Evolutionary conservation across 2,329 filamentous ascomycete species (phyloP), one percentile per base, ranked within the genome.

Genomic region (Penicillium frequentans): DNA sequence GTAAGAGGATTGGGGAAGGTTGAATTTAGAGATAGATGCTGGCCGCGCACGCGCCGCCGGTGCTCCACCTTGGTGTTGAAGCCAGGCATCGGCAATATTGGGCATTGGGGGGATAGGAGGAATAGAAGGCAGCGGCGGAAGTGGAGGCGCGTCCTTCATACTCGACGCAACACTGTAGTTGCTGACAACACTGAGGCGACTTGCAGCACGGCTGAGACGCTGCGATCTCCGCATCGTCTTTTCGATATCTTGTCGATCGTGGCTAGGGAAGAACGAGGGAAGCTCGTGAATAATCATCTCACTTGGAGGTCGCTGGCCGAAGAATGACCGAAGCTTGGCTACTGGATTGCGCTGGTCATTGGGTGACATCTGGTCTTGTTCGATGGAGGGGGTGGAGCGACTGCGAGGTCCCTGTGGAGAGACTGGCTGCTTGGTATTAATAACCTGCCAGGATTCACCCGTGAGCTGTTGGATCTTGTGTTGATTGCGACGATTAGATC

Each of bases 261-360:
- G 93, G 69, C 96, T 92, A 0, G 95, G 95, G 82, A 99, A 99
- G 80, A 98, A 99, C 0, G 93, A 96, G 1, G 91, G 95, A 58
- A 99, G 81, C 71, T 99, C 95, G 23, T 95, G 96, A 26, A 93
- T 93, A 70, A 99, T 99, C 72, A 99, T 85, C 79, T 99, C 95
- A 77, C 93, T 98, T 1, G 95, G 95, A 19, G 95, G 95, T 66
- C 95, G 84, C 62, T 95, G 87, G 33, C 93, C 93, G 68, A 96
- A 95, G 76, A 98, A 98, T 63, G 77, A 78, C n/a, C 78, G 76
- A 16, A 79, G 61, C 56, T 75, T 79, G 23, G 73, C 70, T 48
- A 72, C 68, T 2, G 73, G 69, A 33, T 73, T 70, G n/a, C 69
- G 73, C 54, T 74, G 73, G 39, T 54, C 58, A 51, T 61, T 65